Conservation (phyloP, 768 basidiomycete species). For the Xerocomellus intermedius region DNA sequence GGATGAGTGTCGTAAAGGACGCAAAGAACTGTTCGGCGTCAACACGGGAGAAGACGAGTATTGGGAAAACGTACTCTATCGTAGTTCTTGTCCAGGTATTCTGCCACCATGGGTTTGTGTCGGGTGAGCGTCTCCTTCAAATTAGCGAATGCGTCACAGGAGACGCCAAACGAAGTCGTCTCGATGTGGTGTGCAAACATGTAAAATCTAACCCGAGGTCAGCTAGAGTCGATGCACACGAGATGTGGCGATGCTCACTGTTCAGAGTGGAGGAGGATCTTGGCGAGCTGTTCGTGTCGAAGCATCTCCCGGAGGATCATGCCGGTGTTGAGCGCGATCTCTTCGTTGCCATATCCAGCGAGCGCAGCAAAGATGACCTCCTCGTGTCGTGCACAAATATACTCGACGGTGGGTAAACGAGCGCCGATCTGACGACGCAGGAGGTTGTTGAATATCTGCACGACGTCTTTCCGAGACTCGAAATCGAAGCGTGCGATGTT, state of each 20-base stretch:
- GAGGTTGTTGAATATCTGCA: slow-evolving; percentile 87
- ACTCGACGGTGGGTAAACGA: slow-evolving; percentile 95
- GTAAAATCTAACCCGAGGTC: slow-evolving; percentile 70
- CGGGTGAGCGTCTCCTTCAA: slow-evolving; percentile 96
- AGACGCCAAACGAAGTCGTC: slow-evolving; percentile 95
- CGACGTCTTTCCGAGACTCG: slow-evolving; percentile 85
- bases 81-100: slow-evolving; percentile 96
- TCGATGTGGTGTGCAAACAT: slow-evolving; percentile 96
- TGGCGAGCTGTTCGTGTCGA: slow-evolving; percentile 85
- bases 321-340: slow-evolving; percentile 94
- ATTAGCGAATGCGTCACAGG: slow-evolving; percentile 96
- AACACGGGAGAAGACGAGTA: not conserved
- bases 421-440: slow-evolving; percentile 88
- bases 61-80: slow-evolving; percentile 64
- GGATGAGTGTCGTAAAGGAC: slow-evolving; percentile 88
- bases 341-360: slow-evolving; percentile 92
- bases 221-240: not conserved
- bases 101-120: slow-evolving; percentile 97
- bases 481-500: slow-evolving; percentile 90
- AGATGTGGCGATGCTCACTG: slow-evolving; percentile 62
- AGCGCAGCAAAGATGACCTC: slow-evolving; percentile 81
- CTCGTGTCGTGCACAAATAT: slow-evolving; percentile 73
- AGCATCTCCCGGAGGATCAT: slow-evolving; percentile 99
- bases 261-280: slow-evolving; percentile 89
- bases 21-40: slow-evolving; percentile 75